Base-by-base conservation (phyloP, 23 red algal genomes). In the Gracilaria gracilis region DNA sequence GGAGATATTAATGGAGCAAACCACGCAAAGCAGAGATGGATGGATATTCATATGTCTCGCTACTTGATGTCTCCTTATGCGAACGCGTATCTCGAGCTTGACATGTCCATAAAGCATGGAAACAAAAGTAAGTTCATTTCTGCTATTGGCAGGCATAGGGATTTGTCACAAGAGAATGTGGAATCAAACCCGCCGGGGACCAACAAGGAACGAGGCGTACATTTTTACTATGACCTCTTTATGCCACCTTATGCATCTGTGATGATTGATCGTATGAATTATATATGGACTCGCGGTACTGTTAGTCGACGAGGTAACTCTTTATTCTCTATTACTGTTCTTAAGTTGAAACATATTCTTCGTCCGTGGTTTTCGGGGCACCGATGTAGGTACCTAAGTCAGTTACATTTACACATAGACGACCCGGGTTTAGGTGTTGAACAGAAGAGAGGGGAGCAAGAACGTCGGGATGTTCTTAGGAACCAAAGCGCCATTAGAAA, bases 251-350 rank as follows among this genome's bases (percentile, higher is more conserved):
- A 84, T 46, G 81, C 27, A 15, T 39, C 57, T 15, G 59, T 84
- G 50, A 44, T 84, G 61, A 21, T 84, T 14, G 81, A 67, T 49
- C 0, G 49, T 5, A 84, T 84, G 81, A 84, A 84, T 57, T 58
- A 84, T 12, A 69, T 84, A 7, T 84, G 81, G 81, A 67, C 34
- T 2, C 7, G 58, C 6, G 81, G 81, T 1, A 69, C 81, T 9
- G 81, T 69, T 34, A 34, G 81, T 0, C 53, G 14, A n/a, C 55
- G 81, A 69, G 81, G 81, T 24, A 84, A 84, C 36, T 67, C 27
- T 39, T 9, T 67, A 4, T 67, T 66, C 21, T 14, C 11, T 4
- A 31, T 69, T 8, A 84, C 57, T 61, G 29, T 69, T 23, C 33
- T 84, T 7, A 84, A 84, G 61, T 2, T 84, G 28, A 84, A 84